Evolutionary conservation across 2,329 filamentous ascomycete genomes (phyloP).

Genomic region (Daldinia sp.): DNA sequence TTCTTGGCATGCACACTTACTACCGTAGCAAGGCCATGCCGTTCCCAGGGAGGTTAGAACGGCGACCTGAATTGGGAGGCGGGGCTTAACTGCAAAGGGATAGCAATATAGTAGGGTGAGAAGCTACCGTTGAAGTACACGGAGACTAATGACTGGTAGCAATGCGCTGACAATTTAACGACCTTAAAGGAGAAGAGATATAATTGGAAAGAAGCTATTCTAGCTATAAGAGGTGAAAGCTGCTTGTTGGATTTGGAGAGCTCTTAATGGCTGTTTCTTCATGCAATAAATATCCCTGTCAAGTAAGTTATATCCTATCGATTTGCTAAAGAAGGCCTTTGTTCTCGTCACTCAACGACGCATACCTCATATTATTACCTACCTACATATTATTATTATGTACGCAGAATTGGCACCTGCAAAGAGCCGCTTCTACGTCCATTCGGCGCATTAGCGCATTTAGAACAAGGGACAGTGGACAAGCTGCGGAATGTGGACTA

Average conservation of each 20-base stretch:
- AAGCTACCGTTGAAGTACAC: conserved; percentile 18
- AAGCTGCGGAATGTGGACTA: conserved; percentile 29
- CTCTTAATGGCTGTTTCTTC: conserved; percentile 11
- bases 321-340: conserved; percentile 28
- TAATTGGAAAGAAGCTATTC: conserved; percentile 26
- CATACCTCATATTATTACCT: not conserved
- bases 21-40: conserved; percentile 12
- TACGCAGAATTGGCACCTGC: conserved; percentile 33
- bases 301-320: conserved; percentile 1
- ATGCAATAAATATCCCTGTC: conserved; percentile 28
- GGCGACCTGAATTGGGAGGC: conserved; percentile 22
- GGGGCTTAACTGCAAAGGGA: conserved; percentile 38
- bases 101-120: conserved; percentile 24
- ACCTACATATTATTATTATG: not conserved
- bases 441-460: conserved; percentile 20
- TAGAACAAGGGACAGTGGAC: conserved; percentile 19
- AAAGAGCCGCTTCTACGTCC: conserved; percentile 31
- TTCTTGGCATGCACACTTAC: conserved; percentile 24
- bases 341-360: conserved; percentile 14
- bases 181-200: conserved; percentile 8
- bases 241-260: no score
- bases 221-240: conserved; percentile 7
- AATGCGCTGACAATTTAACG: conserved; percentile 6
- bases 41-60: conserved; percentile 33
- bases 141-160: not conserved